Conservation (phyloP, 1,284 basidiomycete species). For the Trametes hirsuta region DNA sequence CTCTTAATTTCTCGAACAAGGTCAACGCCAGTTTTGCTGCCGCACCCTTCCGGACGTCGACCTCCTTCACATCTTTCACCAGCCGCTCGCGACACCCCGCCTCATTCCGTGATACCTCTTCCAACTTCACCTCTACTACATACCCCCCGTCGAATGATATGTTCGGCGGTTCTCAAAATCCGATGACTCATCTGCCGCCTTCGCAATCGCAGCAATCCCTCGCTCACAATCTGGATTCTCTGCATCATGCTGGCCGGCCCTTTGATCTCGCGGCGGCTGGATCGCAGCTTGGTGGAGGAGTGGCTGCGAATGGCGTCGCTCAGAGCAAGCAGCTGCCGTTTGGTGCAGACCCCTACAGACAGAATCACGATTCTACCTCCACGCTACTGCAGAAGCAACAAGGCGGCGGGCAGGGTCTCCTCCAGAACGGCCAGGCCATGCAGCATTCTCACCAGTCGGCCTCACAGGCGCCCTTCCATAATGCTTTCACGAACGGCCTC, state of each 20-base stretch:
- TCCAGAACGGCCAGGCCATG: slow-evolving; percentile 26
- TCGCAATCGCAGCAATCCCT: slow-evolving; percentile 22
- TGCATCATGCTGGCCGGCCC: slow-evolving; percentile 30
- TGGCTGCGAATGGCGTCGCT: slow-evolving; percentile 24
- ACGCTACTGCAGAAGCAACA: slow-evolving; percentile 23
- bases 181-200: slow-evolving; percentile 23
- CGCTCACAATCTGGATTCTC: slow-evolving; percentile 31
- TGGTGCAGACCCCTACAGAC: slow-evolving; percentile 29
- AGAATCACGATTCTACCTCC: slow-evolving; percentile 27
- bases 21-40: slow-evolving; percentile 42
- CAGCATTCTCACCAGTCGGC: slow-evolving; percentile 17
- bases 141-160: slow-evolving; percentile 32
- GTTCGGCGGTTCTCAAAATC: slow-evolving; percentile 30
- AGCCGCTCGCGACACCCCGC: slow-evolving; percentile 37
- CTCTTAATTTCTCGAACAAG: slow-evolving; percentile 44
- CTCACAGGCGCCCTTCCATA: slow-evolving; percentile 39
- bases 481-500: slow-evolving; percentile 32
- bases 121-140: slow-evolving; percentile 28
- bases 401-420: slow-evolving; percentile 9
- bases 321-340: slow-evolving; percentile 28
- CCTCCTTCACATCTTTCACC: slow-evolving; percentile 40
- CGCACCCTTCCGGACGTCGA: slow-evolving; percentile 38
- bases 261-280: slow-evolving; percentile 33
- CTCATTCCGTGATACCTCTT: slow-evolving; percentile 39
- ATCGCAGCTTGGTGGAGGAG: slow-evolving; percentile 26